Percentiles rank a stretch among this genome's conserved stretches.
phyloP scores from a whole-genome alignment of 2,329 filamentous ascomycete species.

The Xylariales sp. region DNA sequence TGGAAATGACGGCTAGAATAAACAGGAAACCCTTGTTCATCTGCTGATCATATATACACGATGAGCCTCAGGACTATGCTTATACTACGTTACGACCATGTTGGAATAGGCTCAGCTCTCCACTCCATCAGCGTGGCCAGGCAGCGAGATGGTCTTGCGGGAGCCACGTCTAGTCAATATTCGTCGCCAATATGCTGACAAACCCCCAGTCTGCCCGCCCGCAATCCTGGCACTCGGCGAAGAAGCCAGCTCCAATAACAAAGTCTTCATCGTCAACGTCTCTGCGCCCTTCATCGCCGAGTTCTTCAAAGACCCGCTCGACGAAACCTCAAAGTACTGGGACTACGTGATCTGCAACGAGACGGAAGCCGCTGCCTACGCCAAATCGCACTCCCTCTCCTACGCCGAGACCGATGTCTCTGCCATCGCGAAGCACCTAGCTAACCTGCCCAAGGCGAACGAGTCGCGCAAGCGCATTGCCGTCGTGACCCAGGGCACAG shows the following conservation, averaged over 20 bases:
- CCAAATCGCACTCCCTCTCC: constrained; percentile 69
- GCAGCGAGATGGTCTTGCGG: too few species aligned
- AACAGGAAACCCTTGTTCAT: too few species aligned
- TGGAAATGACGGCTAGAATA: too few species aligned
- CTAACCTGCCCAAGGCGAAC: constrained; percentile 90
- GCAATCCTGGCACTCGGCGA: constrained; percentile 87
- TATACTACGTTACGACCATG: too few species aligned
- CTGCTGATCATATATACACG: too few species aligned
- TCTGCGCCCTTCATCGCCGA: constrained; percentile 93
- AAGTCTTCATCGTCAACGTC: constrained; percentile 86
- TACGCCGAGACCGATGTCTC: constrained; percentile 67
- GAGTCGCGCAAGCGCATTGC: constrained; percentile 74
- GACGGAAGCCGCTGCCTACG: constrained; percentile 85
- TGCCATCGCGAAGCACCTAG: constrained; percentile 80
- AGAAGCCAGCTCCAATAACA: constrained; percentile 84
- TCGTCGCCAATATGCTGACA: too few species aligned
- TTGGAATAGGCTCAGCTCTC: too few species aligned
- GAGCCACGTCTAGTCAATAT: too few species aligned
- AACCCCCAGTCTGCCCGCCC: constrained; percentile 75
- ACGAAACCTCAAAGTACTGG: constrained; percentile 83
- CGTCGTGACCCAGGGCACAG: constrained; percentile 91
- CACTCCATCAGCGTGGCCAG: too few species aligned
- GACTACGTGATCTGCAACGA: constrained; percentile 97
- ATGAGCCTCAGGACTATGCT: too few species aligned
- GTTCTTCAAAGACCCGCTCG: constrained; percentile 96